These are phyloP conservation scores for Pharus latifolius DNA, from an alignment of 176 grass and related monocot genomes.

Conservation along the genomic window DNA sequence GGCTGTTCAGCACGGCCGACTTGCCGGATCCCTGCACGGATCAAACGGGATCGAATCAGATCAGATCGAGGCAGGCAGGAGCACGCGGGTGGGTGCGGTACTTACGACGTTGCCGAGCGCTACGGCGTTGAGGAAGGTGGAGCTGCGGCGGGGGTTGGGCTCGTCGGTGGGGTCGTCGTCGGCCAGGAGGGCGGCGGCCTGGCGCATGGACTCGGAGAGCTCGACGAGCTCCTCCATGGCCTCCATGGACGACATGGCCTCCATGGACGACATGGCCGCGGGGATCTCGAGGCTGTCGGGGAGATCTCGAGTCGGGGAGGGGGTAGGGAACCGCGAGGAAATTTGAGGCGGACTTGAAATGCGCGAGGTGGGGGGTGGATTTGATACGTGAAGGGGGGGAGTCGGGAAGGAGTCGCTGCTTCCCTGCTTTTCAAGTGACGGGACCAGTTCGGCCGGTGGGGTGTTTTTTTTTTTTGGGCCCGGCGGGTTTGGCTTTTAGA, in stretches of 20 bases:
- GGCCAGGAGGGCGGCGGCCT: constrained; percentile 84
- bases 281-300: constrained; percentile 37
- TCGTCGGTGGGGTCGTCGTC: constrained; percentile 78
- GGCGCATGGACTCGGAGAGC: constrained; percentile 79
- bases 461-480: constrained; percentile 15
- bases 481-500: constrained; percentile 13
- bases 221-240: constrained; percentile 80
- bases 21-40: constrained; percentile 77
- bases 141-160: constrained; percentile 41
- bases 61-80: background rate
- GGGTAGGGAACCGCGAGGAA: constrained; percentile 1
- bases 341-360: constrained; percentile 26
- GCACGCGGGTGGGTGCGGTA: background rate
- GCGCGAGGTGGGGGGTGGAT: background rate
- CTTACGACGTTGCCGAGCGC: constrained; percentile 96
- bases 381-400: background rate
- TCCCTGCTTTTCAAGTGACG: constrained; percentile 40
- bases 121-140: constrained; percentile 93
- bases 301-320: constrained; percentile 38
- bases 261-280: constrained; percentile 50
- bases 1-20: constrained; percentile 88
- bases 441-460: constrained; percentile 9
- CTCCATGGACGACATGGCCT: constrained; percentile 58
- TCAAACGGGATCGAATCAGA: constrained; percentile 23
- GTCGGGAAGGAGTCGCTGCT: constrained; percentile 24